These are phyloP conservation scores for Monosporascus sp. DNA, from an alignment of 2,329 filamentous ascomycete genomes.

Conservation along the genomic window DNA sequence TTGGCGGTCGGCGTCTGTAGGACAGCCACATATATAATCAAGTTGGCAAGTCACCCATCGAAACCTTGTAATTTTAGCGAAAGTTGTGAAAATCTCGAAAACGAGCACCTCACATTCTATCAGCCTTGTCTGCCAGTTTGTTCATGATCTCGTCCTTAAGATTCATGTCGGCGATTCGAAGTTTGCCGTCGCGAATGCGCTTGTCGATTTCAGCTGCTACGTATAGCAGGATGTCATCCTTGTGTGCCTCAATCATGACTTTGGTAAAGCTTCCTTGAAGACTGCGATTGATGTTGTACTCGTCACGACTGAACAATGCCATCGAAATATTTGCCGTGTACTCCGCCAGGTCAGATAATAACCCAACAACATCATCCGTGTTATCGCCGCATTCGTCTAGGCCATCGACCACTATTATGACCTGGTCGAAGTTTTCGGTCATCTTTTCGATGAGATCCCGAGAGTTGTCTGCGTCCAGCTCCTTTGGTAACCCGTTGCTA, in stretches of 20 bases:
- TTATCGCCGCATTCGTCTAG: constrained; percentile 14
- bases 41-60: constrained; percentile 16
- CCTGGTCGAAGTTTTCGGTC: constrained; percentile 3
- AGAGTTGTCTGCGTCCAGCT: constrained; percentile 1
- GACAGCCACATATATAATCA: constrained; percentile 9
- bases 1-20: constrained; percentile 8
- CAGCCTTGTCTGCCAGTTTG: constrained; percentile 4
- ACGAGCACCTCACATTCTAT: constrained; percentile 12
- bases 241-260: constrained; percentile 10
- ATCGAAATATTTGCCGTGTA: constrained; percentile 9
- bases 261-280: constrained; percentile 9
- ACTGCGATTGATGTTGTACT: constrained; percentile 5
- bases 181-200: constrained; percentile 2
- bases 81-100: not conserved
- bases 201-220: constrained; percentile 13
- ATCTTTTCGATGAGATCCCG: constrained; percentile 2
- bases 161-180: constrained; percentile 2
- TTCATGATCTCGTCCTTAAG: constrained; percentile 13
- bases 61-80: constrained; percentile 5
- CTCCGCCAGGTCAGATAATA: constrained; percentile 1
- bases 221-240: constrained; percentile 15
- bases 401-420: constrained; percentile 13
- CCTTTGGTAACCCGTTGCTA: not conserved
- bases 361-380: constrained; percentile 4
- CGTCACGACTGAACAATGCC: constrained; percentile 12